Base-by-base conservation (phyloP, 805 yeast genomes). In the Ogataea naganishii region DNA sequence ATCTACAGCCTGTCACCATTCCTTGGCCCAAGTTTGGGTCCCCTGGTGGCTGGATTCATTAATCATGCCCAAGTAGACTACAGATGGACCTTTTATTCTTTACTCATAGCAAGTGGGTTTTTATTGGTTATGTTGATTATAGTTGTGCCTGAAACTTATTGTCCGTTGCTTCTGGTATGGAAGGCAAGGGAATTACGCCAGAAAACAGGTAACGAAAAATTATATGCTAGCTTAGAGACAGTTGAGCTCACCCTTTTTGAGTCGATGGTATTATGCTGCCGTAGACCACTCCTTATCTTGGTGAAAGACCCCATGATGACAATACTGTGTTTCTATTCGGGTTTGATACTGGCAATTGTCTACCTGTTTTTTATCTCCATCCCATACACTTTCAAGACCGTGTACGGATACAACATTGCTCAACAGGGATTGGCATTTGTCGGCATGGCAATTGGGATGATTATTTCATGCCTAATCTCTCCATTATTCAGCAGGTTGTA, bases 1-100 rank as follows among this genome's bases (percentile, higher is more conserved):
- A 53, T 77, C 4, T 80, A 69, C 43, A 65, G 82, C 0, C 57
- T 78, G 12, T 65, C 76, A 3, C 83, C 84, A 3, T 69, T 77
- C 32, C 46, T 73, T 24, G 92, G 89, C 0, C 89, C 92, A 2
- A 66, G 78, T 1, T 43, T 77, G 14, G 84, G 84, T 0, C 88
- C 88, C 0, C 49, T 77, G 5, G 58, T 76, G 3, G 62, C 77
- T 14, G 76, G 79, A 4, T 72, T 71, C 37, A 62, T 75, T 19
- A 73, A 78, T 28, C 75, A 75, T 20, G 74, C 69, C 14, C 60
- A 67, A 30, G 45, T 54, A 16, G 46, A 58, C 27, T 80, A 82
- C 75, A 65, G 79, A 49, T 82, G 92, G 92, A 70, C 76, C 11
- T 80, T 80, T 43, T 69, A 69, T 41, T 68, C 75, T 7, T 53